A percentile compares a stretch with the other conserved stretches of the same genome.
These are phyloP conservation scores for Trichomonas tenax DNA, from an alignment of 208 protist genomes.

Conservation along the genomic window DNA sequence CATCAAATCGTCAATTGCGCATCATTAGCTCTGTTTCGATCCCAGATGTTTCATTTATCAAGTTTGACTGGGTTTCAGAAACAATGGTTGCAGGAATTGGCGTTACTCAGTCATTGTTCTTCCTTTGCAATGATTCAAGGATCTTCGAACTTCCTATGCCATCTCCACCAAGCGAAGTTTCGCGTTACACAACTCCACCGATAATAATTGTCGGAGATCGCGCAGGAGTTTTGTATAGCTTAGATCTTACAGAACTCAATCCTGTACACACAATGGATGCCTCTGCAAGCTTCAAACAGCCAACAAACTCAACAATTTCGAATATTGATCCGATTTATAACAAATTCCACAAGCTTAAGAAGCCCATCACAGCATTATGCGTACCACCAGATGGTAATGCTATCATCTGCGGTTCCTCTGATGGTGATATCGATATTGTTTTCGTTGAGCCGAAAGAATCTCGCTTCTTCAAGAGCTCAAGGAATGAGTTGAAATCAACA, in stretches of 20 bases:
- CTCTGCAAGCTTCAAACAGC: not conserved
- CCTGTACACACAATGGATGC: not conserved
- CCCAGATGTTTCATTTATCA: not conserved
- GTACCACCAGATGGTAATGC: not conserved
- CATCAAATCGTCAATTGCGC: not conserved
- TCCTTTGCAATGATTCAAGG: not conserved
- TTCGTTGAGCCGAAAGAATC: not conserved
- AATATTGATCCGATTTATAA: not conserved
- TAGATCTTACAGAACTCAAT: not conserved
- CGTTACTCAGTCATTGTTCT: not conserved
- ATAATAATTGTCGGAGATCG: not conserved
- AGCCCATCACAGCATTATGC: not conserved
- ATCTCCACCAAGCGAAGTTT: not conserved
- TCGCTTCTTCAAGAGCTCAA: not conserved
- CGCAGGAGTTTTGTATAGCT: not conserved
- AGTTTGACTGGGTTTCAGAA: not conserved
- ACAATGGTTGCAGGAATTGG: not conserved
- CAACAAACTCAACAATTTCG: not conserved
- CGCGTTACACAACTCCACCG: not conserved
- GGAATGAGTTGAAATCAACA: not conserved
- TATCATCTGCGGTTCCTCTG: not conserved
- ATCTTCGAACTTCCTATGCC: not conserved
- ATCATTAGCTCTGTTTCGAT: not conserved
- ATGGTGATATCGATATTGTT: conserved; percentile 8
- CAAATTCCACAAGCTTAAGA: not conserved